Percentiles rank a stretch among this genome's conserved stretches.
Conservation (phyloP, 2,329 filamentous ascomycete species). For the Hypoxylon sp. region DNA sequence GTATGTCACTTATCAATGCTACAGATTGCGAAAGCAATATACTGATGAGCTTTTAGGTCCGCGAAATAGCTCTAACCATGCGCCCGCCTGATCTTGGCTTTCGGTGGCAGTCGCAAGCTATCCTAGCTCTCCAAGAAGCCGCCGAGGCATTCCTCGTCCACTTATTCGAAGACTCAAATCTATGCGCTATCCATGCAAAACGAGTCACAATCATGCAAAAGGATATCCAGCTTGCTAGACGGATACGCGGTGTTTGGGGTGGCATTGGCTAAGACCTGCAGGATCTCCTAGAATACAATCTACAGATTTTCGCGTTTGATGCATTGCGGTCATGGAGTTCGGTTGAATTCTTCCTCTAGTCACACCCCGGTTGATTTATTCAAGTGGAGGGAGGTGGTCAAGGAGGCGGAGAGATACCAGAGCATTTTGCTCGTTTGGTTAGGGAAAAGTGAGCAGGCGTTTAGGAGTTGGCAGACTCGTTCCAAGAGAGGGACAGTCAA, state of each 20-base stretch:
- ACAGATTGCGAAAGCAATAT: neutral
- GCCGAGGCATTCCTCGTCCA: constrained; percentile 97
- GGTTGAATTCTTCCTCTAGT: neutral
- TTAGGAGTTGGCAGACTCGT: constrained; percentile 28
- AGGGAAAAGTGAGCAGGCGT: constrained; percentile 37
- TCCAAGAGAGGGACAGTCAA: constrained; percentile 14
- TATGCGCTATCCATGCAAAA: constrained; percentile 97
- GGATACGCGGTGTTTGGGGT: constrained; percentile 84
- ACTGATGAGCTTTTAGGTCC: constrained; percentile 62
- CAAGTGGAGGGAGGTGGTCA: neutral
- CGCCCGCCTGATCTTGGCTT: constrained; percentile 77
- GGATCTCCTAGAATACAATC: neutral
- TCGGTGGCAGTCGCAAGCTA: constrained; percentile 96
- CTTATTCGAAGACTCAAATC: constrained; percentile 95
- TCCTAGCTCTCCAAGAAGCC: constrained; percentile 93
- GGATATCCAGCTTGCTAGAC: constrained; percentile 91
- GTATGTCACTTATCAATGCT: constrained; percentile 60
- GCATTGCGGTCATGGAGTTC: constrained; percentile 1
- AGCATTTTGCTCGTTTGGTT: constrained; percentile 27
- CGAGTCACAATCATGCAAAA: constrained; percentile 98
- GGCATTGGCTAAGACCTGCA: constrained; percentile 67
- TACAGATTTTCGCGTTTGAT: neutral
- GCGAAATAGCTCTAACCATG: constrained; percentile 79
- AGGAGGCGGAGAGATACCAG: constrained; percentile 25
- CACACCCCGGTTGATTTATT: neutral